Base-by-base conservation (phyloP, 1,284 basidiomycete genomes). In the Phylloporus sp. region DNA sequence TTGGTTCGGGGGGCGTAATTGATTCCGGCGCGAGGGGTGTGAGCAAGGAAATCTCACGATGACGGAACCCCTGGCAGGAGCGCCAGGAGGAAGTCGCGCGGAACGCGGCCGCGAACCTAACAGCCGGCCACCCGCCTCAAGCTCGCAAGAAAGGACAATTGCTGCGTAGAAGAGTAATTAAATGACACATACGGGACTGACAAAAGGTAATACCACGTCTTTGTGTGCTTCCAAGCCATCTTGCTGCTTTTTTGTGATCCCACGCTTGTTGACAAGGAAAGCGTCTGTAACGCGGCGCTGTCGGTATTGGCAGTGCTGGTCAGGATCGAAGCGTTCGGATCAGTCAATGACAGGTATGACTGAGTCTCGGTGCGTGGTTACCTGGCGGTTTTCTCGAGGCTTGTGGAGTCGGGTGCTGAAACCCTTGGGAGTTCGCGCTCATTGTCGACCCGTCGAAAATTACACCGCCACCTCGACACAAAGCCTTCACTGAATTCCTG, bases 31-130 rank as follows among this genome's bases (percentile, higher is more conserved):
- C 32, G 68, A 47, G 61, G 41, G 27, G 37, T 7, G 39, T 41
- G 43, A 58, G 49, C 60, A 29, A 14, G 62, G 65, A 63, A 65
- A 65, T 64, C 43, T 60, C 56, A 32, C 60, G 66, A 60, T 68
- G 68, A 78, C 74, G 69, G 61, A 75, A 80, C 67, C 63, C 45
- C 39, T 66, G 67, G 55, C 56, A 52, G 29, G 63, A 62, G 25
- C 47, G 53, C 59, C 67, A 70, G 60, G 76, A 68, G 67, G 75
- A 73, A 62, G 66, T 71, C 66, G 69, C 72, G 68, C 65, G 67
- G 67, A 72, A 70, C 20, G 62, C 43, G 35, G 65, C 63, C 53
- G 47, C 52, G 47, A 63, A 58, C 60, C 61, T 66, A 49, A 65
- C 64, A 67, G 64, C 65, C 47, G 67, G 62, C 73, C 37, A 45